Evolutionary conservation across 768 basidiomycete genomes (phyloP).

Genomic region (Trametes sanguinea): DNA sequence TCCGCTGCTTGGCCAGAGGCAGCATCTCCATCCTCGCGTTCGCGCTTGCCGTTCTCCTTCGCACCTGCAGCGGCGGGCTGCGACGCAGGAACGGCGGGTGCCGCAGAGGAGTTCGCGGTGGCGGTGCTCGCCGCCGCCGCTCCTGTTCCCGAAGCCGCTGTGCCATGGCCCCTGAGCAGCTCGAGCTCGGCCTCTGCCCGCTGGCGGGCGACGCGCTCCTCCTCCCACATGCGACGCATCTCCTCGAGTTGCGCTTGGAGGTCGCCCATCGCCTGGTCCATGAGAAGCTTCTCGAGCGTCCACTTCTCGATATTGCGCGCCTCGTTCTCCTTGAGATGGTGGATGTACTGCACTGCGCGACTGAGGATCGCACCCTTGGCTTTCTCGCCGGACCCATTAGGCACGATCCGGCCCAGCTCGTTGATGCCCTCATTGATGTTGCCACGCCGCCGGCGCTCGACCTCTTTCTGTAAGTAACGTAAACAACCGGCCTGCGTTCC

Average conservation of each 20-base stretch:
- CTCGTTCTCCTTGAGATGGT: constrained; percentile 88
- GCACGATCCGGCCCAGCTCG: constrained; percentile 85
- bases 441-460: constrained; percentile 90
- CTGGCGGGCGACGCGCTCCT: constrained; percentile 63
- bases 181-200: constrained; percentile 68
- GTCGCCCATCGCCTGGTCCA: constrained; percentile 92
- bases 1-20: constrained; percentile 12
- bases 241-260: constrained; percentile 83
- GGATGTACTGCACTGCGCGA: constrained; percentile 89
- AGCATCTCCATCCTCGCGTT: constrained; percentile 13
- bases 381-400: constrained; percentile 83
- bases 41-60: constrained; percentile 26
- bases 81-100: neutral
- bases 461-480: constrained; percentile 77
- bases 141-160: neutral
- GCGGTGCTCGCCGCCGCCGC: constrained; percentile 2
- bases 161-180: constrained; percentile 36
- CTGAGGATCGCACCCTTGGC: constrained; percentile 88
- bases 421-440: constrained; percentile 98
- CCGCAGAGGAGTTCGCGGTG: constrained; percentile 1
- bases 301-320: constrained; percentile 90
- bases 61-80: neutral
- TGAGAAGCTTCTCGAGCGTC: constrained; percentile 89
- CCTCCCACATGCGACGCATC: constrained; percentile 78
- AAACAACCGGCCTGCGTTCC: neutral